Percentiles rank a stretch among this genome's conserved stretches.
These are phyloP conservation scores for Trichoderma oligosporum DNA, from an alignment of 2,329 filamentous ascomycete species.

Conservation along the genomic window DNA sequence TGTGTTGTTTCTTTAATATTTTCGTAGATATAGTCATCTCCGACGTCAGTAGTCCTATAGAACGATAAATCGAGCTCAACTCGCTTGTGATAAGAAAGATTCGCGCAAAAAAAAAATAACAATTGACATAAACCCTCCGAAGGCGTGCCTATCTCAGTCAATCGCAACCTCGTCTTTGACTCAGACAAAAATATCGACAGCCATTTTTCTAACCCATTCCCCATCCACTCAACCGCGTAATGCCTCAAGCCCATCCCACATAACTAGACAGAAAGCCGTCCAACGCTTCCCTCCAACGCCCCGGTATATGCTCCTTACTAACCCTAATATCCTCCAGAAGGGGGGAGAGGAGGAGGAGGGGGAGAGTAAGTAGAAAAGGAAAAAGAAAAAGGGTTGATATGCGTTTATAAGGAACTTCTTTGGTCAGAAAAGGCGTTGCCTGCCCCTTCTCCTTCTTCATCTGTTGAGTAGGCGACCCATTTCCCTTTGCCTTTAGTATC, in stretches of 20 bases:
- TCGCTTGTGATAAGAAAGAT: background rate
- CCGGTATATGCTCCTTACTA: slow-evolving; percentile 5
- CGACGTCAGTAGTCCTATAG: background rate
- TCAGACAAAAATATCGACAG: background rate
- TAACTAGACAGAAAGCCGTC: slow-evolving; percentile 7
- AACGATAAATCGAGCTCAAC: background rate
- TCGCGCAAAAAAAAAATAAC: background rate
- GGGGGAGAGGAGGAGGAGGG: background rate
- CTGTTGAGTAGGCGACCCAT: slow-evolving; percentile 38
- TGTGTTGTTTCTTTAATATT: background rate
- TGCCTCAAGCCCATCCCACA: background rate
- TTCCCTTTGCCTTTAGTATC: slow-evolving; percentile 48
- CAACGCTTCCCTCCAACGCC: slow-evolving; percentile 16
- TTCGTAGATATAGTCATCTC: background rate
- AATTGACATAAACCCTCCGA: background rate
- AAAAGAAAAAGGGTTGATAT: background rate
- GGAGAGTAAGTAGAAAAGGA: too few species aligned
- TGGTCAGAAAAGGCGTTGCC: slow-evolving; percentile 31
- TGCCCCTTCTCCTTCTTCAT: slow-evolving; percentile 35
- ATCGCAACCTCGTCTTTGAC: background rate
- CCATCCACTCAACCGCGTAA: background rate
- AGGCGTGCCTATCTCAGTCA: background rate
- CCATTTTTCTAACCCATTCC: background rate
- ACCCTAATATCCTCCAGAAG: background rate
- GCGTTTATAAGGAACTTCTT: slow-evolving; percentile 42